These are phyloP conservation scores for Pseudogymnoascus sp. DNA, from an alignment of 2,329 filamentous ascomycete genomes.

Conservation along the genomic window DNA sequence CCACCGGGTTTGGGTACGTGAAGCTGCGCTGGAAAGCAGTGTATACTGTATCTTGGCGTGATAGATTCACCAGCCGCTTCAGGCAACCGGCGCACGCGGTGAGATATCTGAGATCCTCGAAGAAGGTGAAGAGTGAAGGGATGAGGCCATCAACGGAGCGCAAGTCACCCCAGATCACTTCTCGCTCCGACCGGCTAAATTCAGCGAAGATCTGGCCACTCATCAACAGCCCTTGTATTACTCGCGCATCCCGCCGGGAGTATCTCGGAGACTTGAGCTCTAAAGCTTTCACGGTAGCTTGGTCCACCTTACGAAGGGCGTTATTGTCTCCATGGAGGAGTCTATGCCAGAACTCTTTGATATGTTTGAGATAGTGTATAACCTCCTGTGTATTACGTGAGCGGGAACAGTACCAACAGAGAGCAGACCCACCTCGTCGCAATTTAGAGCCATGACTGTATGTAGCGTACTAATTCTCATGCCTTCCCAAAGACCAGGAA, in stretches of 20 bases:
- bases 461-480: slow-evolving; percentile 27
- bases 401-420: too few relatives aligned
- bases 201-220: slow-evolving; percentile 29
- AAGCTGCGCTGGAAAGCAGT: slow-evolving; percentile 18
- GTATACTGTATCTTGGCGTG: neutral
- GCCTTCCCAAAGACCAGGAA: slow-evolving; percentile 28
- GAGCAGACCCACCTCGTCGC: slow-evolving; percentile 27
- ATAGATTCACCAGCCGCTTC: slow-evolving; percentile 23
- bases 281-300: slow-evolving; percentile 27
- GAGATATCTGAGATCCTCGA: slow-evolving; percentile 32
- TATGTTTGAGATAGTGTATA: slow-evolving; percentile 28
- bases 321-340: slow-evolving; percentile 25
- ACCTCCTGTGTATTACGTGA: slow-evolving; percentile 22
- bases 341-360: slow-evolving; percentile 28
- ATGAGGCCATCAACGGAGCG: slow-evolving; percentile 25
- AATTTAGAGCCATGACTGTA: slow-evolving; percentile 26
- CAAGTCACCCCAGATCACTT: slow-evolving; percentile 27
- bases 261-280: slow-evolving; percentile 28
- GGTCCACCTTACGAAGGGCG: slow-evolving; percentile 26
- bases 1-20: neutral
- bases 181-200: slow-evolving; percentile 26
- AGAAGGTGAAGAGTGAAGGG: slow-evolving; percentile 32
- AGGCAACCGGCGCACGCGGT: slow-evolving; percentile 24
- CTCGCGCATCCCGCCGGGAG: slow-evolving; percentile 22
- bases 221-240: slow-evolving; percentile 24